Evolutionary conservation across 163 green algal genomes (phyloP).

Genomic region (Chlorella variabilis): DNA sequence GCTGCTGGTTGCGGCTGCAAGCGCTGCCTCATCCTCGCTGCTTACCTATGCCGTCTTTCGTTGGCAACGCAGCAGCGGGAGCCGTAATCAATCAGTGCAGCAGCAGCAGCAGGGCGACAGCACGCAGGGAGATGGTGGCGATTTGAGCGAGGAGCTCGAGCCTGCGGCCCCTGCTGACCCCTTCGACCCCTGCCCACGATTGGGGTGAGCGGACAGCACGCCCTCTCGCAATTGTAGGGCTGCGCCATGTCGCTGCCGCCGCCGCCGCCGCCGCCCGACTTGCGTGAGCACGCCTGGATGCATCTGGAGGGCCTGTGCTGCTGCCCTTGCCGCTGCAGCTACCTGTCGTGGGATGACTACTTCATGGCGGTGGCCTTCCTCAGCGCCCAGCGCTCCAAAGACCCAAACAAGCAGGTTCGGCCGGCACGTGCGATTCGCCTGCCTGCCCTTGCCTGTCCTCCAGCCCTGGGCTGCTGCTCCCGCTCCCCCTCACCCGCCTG

Average conservation of each 20-base stretch:
- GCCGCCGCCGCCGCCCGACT: too few relatives aligned
- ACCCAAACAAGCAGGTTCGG: slow-evolving; percentile 97
- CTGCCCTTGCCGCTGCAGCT: slow-evolving; percentile 56
- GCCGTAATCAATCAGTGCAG: too few relatives aligned
- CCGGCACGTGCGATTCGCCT: not conserved
- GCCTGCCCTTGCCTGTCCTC: too few relatives aligned
- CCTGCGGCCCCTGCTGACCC: slow-evolving; percentile 14
- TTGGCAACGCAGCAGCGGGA: not conserved
- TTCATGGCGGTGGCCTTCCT: slow-evolving; percentile 99
- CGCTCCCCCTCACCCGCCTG: too few relatives aligned
- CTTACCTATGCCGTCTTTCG: slow-evolving; percentile 35
- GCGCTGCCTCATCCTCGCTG: slow-evolving; percentile 25
- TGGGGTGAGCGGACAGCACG: slow-evolving; percentile 29
- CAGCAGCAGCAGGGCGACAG: not conserved
- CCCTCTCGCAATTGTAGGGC: too few relatives aligned
- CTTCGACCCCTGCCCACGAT: slow-evolving; percentile 34
- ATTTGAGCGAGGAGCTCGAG: not conserved
- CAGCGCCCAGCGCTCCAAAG: slow-evolving; percentile 92
- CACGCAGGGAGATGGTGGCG: not conserved
- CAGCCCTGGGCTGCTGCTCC: too few relatives aligned
- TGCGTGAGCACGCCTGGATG: too few relatives aligned
- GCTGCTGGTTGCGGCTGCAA: slow-evolving; percentile 18
- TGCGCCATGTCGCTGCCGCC: too few relatives aligned
- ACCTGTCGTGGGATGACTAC: slow-evolving; percentile 98
- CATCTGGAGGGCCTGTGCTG: too few relatives aligned